These are phyloP conservation scores for Sclerotinia glacialis DNA, from an alignment of 2,329 filamentous ascomycete species.

Conservation along the genomic window DNA sequence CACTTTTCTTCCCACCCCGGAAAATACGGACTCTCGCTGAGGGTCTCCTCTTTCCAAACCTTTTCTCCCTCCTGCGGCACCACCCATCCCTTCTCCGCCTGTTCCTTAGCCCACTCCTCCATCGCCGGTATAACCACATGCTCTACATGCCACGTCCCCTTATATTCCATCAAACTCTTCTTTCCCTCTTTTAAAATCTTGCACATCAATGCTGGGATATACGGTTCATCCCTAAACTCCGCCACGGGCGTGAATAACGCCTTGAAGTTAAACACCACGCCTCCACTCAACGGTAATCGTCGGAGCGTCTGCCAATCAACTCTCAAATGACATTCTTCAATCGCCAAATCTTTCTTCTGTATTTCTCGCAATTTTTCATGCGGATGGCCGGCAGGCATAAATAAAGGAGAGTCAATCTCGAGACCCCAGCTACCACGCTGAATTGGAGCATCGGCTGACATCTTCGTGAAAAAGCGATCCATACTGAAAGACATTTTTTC, in stretches of 20 bases:
- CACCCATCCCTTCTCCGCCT: slow-evolving; percentile 60
- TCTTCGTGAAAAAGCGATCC: slow-evolving; percentile 79
- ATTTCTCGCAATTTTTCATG: slow-evolving; percentile 58
- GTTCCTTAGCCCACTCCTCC: slow-evolving; percentile 62
- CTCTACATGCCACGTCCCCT: slow-evolving; percentile 77
- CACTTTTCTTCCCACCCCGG: slow-evolving; percentile 75
- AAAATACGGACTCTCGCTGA: slow-evolving; percentile 75
- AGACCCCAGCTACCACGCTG: slow-evolving; percentile 84
- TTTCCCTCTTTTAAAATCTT: slow-evolving; percentile 72
- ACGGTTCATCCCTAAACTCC: slow-evolving; percentile 69
- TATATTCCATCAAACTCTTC: slow-evolving; percentile 70
- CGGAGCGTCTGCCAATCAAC: slow-evolving; percentile 89
- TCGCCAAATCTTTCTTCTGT: slow-evolving; percentile 55
- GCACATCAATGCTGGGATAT: slow-evolving; percentile 64
- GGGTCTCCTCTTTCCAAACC: slow-evolving; percentile 57
- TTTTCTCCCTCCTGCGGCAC: slow-evolving; percentile 39
- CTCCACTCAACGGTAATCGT: slow-evolving; percentile 71
- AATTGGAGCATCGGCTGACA: slow-evolving; percentile 71
- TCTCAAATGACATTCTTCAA: slow-evolving; percentile 63
- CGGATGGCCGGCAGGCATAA: slow-evolving; percentile 66
- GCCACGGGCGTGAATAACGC: slow-evolving; percentile 73
- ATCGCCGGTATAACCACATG: slow-evolving; percentile 67
- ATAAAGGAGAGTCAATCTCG: slow-evolving; percentile 72
- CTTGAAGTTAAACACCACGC: slow-evolving; percentile 85
- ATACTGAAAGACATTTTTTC: slow-evolving; percentile 87